Evolutionary conservation across 2,329 filamentous ascomycete genomes (phyloP).

Genomic region (Cytospora chrysosperma): DNA sequence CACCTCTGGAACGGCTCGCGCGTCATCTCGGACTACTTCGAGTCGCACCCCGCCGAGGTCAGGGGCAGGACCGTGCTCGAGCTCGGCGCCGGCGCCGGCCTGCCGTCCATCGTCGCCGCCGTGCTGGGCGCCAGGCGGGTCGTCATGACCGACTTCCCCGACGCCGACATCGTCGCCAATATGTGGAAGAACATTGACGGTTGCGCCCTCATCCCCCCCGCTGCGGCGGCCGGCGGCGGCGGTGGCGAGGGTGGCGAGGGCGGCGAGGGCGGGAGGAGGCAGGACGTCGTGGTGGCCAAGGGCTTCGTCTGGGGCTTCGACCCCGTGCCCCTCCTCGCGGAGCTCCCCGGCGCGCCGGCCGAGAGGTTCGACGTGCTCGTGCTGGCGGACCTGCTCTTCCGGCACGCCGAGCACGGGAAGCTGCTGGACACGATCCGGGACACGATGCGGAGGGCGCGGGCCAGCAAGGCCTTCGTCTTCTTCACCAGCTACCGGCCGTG

Average conservation of each 20-base stretch:
- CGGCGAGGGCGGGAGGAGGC: conserved; percentile 33
- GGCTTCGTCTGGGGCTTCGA: conserved; percentile 85
- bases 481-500: conserved; percentile 94
- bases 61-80: conserved; percentile 72
- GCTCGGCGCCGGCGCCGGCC: conserved; percentile 82
- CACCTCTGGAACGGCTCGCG: conserved; percentile 88
- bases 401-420: conserved; percentile 81
- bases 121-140: conserved; percentile 67
- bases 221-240: conserved; percentile 30
- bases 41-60: conserved; percentile 66
- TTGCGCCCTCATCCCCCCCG: conserved; percentile 39
- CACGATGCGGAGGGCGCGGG: conserved; percentile 57
- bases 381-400: conserved; percentile 86
- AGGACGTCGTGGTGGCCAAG: conserved; percentile 51
- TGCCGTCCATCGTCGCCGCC: conserved; percentile 77
- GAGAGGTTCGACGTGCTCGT: conserved; percentile 75
- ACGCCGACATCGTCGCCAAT: conserved; percentile 77
- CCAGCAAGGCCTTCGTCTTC: conserved; percentile 75
- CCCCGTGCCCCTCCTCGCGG: conserved; percentile 54
- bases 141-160: conserved; percentile 87
- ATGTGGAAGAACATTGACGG: conserved; percentile 72
- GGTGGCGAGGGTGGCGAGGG: too few species aligned
- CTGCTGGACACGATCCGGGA: conserved; percentile 69
- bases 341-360: conserved; percentile 41
- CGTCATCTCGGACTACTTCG: conserved; percentile 74